phyloP scores from a whole-genome alignment of 441 rosid genomes.

The Biscutella laevigata region DNA sequence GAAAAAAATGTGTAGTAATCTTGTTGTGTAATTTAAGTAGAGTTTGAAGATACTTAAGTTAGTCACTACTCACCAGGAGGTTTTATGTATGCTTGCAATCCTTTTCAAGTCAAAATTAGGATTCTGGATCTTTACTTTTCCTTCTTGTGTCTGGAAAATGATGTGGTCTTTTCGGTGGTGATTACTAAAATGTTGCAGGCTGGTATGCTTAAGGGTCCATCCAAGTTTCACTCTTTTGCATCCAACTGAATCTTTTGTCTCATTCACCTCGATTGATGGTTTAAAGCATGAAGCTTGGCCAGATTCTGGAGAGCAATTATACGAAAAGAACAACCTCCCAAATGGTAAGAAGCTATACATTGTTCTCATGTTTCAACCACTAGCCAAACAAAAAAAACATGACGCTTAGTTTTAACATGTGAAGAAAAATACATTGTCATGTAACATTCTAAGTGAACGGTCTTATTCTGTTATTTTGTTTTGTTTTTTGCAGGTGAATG shows the following conservation, averaged over 20 bases:
- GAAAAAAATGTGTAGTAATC: no score
- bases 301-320: conserved; percentile 47
- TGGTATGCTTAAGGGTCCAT: conserved; percentile 81
- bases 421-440: no score
- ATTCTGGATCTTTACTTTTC: not conserved
- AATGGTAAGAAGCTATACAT: conserved; percentile 37
- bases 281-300: conserved; percentile 78
- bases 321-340: conserved; percentile 57
- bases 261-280: conserved; percentile 65
- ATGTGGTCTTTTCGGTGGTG: no score
- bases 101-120: no score
- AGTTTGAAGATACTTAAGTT: not conserved
- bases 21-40: no score
- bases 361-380: not conserved
- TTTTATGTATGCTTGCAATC: no score
- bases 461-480: not conserved
- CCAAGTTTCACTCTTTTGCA: conserved; percentile 62
- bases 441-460: no score
- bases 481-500: conserved; percentile 53
- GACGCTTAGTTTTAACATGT: no score
- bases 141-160: not conserved
- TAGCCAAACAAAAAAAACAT: no score
- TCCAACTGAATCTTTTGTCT: conserved; percentile 59
- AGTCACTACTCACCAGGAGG: not conserved
- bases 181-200: conserved; percentile 30